Conservation (phyloP, 257 asterid genomes). For the Solanum peruvianum region DNA sequence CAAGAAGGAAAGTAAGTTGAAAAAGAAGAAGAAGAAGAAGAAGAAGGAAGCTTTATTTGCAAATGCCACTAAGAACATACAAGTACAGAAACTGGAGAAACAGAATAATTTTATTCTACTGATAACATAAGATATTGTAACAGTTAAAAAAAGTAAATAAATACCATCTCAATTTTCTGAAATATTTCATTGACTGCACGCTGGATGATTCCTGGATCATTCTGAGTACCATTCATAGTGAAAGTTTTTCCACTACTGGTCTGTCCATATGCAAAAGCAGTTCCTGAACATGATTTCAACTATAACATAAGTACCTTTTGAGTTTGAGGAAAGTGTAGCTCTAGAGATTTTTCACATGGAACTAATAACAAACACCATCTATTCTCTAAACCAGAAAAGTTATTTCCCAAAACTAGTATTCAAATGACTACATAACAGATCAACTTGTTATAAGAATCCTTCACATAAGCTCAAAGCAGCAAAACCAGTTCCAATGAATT, state of each 20-base stretch:
- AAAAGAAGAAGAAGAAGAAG: background rate
- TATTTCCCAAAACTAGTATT: background rate
- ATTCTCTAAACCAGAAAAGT: background rate
- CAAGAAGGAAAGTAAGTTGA: background rate
- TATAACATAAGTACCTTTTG: background rate
- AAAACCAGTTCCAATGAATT: background rate
- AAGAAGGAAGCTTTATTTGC: background rate
- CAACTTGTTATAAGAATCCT: background rate
- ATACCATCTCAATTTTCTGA: constrained; percentile 54
- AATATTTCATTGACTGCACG: constrained; percentile 81
- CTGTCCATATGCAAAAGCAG: constrained; percentile 99
- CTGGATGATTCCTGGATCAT: constrained; percentile 82
- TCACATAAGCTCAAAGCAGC: background rate
- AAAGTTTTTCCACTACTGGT: constrained; percentile 97
- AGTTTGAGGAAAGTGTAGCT: background rate
- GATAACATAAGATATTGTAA: background rate
- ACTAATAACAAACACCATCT: background rate
- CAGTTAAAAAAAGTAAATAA: background rate
- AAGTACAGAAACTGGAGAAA: background rate
- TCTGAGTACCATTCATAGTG: constrained; percentile 93
- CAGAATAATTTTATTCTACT: background rate
- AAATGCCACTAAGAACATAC: background rate
- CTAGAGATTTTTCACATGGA: background rate
- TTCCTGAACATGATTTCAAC: constrained; percentile 39
- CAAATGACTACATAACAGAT: background rate